These are phyloP conservation scores for Diplodia scrobiculata DNA, from an alignment of 2,329 filamentous ascomycete genomes.

Conservation along the genomic window DNA sequence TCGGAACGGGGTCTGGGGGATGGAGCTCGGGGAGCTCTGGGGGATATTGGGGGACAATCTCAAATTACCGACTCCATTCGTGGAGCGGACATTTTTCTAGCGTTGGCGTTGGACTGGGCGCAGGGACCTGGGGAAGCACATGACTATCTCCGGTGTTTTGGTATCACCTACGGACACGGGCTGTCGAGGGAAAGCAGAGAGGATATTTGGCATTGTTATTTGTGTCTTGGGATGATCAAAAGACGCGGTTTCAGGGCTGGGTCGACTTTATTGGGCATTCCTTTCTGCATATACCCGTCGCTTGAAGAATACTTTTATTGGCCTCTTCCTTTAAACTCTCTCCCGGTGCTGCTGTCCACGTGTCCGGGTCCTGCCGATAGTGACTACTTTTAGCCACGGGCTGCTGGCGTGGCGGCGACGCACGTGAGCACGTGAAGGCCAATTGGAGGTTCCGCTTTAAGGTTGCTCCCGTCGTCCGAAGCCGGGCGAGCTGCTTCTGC, in stretches of 20 bases:
- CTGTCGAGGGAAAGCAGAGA: neutral
- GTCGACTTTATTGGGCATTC: slow-evolving; percentile 8
- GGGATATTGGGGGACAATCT: neutral
- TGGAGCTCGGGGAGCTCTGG: neutral
- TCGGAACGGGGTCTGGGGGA: slow-evolving; percentile 3
- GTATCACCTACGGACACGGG: neutral
- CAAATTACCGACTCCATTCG: neutral
- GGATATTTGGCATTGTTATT: slow-evolving; percentile 11
- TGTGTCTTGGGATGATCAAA: slow-evolving; percentile 1
- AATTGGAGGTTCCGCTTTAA: neutral
- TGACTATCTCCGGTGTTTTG: neutral
- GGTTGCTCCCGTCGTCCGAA: slow-evolving; percentile 24
- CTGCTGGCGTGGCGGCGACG: neutral
- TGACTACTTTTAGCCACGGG: neutral
- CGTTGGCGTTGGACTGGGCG: slow-evolving; percentile 22
- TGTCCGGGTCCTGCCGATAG: neutral
- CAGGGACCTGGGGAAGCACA: neutral
- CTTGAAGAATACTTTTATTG: slow-evolving; percentile 14
- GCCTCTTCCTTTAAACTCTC: slow-evolving; percentile 14
- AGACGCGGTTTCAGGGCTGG: slow-evolving; percentile 2
- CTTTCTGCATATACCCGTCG: slow-evolving; percentile 25
- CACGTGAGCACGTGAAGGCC: slow-evolving; percentile 1
- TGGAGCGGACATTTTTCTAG: slow-evolving; percentile 12
- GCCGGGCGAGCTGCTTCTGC: neutral
- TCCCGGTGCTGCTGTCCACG: neutral